These are phyloP conservation scores for Pseudonitzschia pungens DNA, from an alignment of 108 stramenopile species.

Conservation along the genomic window DNA sequence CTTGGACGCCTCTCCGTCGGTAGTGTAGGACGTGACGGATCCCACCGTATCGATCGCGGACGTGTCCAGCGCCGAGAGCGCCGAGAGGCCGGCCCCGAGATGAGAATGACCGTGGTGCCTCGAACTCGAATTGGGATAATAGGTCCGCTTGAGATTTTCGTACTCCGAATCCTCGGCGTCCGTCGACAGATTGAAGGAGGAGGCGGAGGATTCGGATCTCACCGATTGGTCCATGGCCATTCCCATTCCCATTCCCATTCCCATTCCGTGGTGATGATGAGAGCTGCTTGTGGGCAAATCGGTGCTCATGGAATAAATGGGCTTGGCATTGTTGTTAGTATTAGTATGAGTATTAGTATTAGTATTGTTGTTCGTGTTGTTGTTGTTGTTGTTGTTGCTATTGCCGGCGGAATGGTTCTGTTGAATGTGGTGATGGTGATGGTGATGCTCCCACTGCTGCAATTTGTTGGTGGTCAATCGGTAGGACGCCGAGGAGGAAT, in stretches of 20 bases:
- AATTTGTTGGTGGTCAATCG: slow-evolving; percentile 8
- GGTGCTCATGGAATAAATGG: slow-evolving; percentile 28
- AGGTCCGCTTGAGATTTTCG: slow-evolving; percentile 42
- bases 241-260: slow-evolving; percentile 26
- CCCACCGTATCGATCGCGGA: slow-evolving; percentile 17
- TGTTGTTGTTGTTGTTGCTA: neutral
- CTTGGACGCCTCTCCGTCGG: slow-evolving; percentile 44
- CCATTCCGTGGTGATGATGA: slow-evolving; percentile 13
- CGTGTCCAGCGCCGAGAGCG: slow-evolving; percentile 16
- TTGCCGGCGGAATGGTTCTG: no score
- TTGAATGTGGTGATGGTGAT: neutral
- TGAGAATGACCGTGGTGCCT: neutral
- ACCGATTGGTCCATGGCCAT: neutral
- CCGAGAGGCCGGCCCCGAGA: neutral
- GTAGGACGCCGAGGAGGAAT: neutral
- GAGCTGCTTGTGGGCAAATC: slow-evolving; percentile 16
- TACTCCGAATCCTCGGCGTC: slow-evolving; percentile 83
- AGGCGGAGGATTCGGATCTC: slow-evolving; percentile 28
- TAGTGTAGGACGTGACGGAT: slow-evolving; percentile 30
- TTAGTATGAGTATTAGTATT: neutral
- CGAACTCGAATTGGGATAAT: slow-evolving; percentile 11
- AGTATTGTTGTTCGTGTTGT: slow-evolving; percentile 1
- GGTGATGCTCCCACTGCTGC: slow-evolving; percentile 1
- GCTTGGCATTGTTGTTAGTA: neutral
- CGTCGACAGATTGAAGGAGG: slow-evolving; percentile 60